Evolutionary conservation across 345 rosid genomes (phyloP), one percentile per base, ranked within the genome.

Genomic region (Aquilaria malaccensis): DNA sequence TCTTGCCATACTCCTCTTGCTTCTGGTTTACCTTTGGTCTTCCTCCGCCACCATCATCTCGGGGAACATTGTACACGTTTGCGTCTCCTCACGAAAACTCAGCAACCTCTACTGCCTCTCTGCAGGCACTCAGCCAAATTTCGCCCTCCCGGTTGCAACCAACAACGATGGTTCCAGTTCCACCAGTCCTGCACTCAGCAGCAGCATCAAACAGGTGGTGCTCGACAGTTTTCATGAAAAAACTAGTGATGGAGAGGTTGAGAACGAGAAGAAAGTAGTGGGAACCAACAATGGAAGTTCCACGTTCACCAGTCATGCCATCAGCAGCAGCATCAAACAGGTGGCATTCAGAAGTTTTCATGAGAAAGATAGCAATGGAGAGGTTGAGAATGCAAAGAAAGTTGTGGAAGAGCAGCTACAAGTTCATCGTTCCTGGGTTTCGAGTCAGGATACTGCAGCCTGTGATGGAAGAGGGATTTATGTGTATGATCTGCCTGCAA

Each of bases 51-150:
- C 91, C 48, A 67, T 85, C 72, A 79, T 89, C 68, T 86, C 93
- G 7, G 78, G 84, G 47, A 79, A 85, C 31, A 76, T 82, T 12
- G 78, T 85, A 61, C 95, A 83, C 5, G 74, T 89, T 14, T 89
- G 95, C 52, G 67, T 89, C 49, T 89, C 95, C 11, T 89, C 93
- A 1, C 80, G 95, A 37, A 86, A 86, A 73, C 93, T 92, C 76
- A 83, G 61, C 72, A 79, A 83, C 59, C 88, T 76, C 52, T 91
- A 80, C 63, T 89, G 98, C 70, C 81, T 92, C 70, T 86, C 98
- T 1, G 96, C 96, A 0, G 95, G 96, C 33, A 58, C 90, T 4
- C 88, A 79, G 15, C 86, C 89, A 2, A 77, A 64, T 45, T 66
- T 79, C 53, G 83, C 61, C 32, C 66, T 79, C 70, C 81, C 77